These are phyloP conservation scores for Syzygium malaccense DNA, from an alignment of 441 rosid genomes.

Conservation along the genomic window DNA sequence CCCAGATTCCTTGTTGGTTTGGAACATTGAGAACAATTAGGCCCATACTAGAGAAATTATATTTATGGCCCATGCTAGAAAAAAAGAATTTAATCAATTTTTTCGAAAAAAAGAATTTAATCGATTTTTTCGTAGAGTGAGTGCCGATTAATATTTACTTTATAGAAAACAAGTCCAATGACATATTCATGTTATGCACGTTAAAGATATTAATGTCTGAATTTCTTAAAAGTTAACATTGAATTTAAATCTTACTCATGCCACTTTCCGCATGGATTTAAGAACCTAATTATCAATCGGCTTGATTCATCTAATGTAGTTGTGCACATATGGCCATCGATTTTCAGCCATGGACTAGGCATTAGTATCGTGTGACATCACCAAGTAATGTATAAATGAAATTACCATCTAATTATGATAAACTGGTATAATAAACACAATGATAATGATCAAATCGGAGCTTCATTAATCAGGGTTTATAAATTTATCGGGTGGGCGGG, in stretches of 20 bases:
- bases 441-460: neutral
- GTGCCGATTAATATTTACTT: neutral
- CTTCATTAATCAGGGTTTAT: neutral
- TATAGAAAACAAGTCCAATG: neutral
- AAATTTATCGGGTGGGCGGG: no score
- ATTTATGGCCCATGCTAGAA: neutral
- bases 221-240: neutral
- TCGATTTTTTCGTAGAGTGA: neutral
- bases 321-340: no score
- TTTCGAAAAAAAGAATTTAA: no score
- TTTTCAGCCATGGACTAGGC: neutral
- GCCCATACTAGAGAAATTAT: neutral
- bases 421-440: rapidly evolving
- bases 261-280: neutral
- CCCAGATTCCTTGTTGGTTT: neutral
- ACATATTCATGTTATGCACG: neutral
- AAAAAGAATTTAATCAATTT: neutral
- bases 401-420: neutral
- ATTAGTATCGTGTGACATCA: rapidly evolving
- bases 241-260: neutral
- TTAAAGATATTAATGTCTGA: neutral
- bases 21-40: neutral
- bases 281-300: neutral
- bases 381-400: neutral
- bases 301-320: neutral